Conservation (phyloP, 78 protist genomes). For the Diacronema lutheri region DNA sequence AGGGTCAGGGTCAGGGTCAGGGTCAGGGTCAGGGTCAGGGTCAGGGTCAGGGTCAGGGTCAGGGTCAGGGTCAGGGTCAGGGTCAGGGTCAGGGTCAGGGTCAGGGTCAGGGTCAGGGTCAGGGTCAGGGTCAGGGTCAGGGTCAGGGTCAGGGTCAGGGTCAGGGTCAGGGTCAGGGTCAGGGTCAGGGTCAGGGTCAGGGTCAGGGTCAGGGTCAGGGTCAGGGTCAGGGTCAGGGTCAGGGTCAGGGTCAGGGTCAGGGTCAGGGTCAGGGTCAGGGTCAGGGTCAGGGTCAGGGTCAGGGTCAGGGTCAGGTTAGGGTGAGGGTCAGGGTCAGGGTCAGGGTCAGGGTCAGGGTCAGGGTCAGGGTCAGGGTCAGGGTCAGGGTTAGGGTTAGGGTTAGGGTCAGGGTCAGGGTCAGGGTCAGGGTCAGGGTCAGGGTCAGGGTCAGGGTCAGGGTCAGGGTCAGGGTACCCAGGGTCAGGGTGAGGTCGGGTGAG, state of each 20-base stretch:
- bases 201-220: slow-evolving; percentile 48
- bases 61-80: slow-evolving; percentile 44
- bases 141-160: slow-evolving; percentile 44
- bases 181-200: slow-evolving; percentile 47
- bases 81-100: slow-evolving; percentile 52
- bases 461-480: slow-evolving; percentile 25
- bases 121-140: slow-evolving; percentile 51
- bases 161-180: slow-evolving; percentile 44
- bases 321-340: too few relatives aligned
- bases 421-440: slow-evolving; percentile 41
- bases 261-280: slow-evolving; percentile 46
- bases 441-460: slow-evolving; percentile 33
- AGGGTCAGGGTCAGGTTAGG: too few relatives aligned
- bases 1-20: slow-evolving; percentile 51
- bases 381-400: too few relatives aligned
- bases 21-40: slow-evolving; percentile 52
- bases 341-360: slow-evolving; percentile 32
- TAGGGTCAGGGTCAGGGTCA: too few relatives aligned
- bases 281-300: slow-evolving; percentile 36
- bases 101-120: slow-evolving; percentile 50
- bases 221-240: slow-evolving; percentile 45
- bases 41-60: slow-evolving; percentile 50
- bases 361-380: slow-evolving; percentile 33
- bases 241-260: slow-evolving; percentile 47
- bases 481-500: slow-evolving; percentile 26